These are phyloP conservation scores for Mucuna pruriens DNA, from an alignment of 306 rosid species.

Conservation along the genomic window DNA sequence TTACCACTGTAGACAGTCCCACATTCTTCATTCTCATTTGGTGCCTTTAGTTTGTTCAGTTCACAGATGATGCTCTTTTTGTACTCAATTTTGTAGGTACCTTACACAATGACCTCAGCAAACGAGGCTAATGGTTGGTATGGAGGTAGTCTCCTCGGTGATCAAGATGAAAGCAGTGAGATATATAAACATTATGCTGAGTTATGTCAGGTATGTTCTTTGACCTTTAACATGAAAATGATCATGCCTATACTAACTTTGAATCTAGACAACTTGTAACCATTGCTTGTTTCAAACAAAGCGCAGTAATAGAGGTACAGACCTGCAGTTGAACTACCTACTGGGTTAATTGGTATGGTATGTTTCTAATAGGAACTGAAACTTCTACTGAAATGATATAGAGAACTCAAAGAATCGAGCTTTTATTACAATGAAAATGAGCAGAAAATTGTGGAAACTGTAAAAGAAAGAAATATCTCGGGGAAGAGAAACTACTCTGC, in stretches of 20 bases:
- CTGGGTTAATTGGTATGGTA: constrained; percentile 8
- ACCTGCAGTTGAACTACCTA: constrained; percentile 14
- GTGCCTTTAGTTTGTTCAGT: constrained; percentile 11
- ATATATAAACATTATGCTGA: constrained; percentile 89
- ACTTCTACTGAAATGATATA: not conserved
- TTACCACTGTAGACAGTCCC: not conserved
- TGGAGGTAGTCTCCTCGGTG: constrained; percentile 82
- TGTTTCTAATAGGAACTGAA: not conserved
- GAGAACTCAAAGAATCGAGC: not conserved
- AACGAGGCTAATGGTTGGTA: constrained; percentile 89
- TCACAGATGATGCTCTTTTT: constrained; percentile 34
- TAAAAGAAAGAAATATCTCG: not conserved
- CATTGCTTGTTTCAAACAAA: constrained; percentile 10
- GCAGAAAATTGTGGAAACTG: not conserved
- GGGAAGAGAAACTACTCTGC: not conserved
- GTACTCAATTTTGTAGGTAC: constrained; percentile 61
- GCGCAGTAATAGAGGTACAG: not conserved
- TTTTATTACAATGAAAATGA: not conserved
- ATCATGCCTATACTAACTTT: not conserved
- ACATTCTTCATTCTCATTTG: not conserved
- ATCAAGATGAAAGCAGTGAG: constrained; percentile 86
- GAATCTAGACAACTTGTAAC: not conserved
- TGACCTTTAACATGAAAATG: not conserved
- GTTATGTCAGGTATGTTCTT: constrained; percentile 74
- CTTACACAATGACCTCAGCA: constrained; percentile 68